phyloP scores from a whole-genome alignment of 495 filamentous ascomycete genomes.

The Penicillium antarcticum region DNA sequence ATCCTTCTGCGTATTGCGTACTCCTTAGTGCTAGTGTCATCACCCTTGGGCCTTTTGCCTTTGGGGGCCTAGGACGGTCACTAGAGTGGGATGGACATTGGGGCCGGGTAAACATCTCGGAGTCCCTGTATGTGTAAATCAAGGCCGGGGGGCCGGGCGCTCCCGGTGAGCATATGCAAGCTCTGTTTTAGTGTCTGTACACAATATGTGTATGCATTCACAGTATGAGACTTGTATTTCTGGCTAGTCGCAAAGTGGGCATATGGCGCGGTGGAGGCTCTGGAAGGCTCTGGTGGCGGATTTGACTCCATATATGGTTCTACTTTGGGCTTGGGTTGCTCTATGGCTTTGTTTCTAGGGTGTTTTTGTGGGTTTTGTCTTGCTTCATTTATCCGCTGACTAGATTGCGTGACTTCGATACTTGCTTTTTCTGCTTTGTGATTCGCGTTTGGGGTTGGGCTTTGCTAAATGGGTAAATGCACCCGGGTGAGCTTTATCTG shows the following conservation, averaged over 20 bases:
- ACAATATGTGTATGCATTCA: too few species aligned
- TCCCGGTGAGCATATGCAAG: not conserved
- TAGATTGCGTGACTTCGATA: too few species aligned
- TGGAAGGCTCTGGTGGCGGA: not conserved
- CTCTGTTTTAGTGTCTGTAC: not conserved
- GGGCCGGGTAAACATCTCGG: not conserved
- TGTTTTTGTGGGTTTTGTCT: too few species aligned
- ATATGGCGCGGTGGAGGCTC: slow-evolving; percentile 1
- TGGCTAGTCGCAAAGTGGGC: not conserved
- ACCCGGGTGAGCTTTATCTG: too few species aligned
- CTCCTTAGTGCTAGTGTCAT: not conserved
- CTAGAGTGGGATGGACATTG: not conserved
- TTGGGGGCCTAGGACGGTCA: not conserved
- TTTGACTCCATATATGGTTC: not conserved
- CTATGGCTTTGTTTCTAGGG: not conserved
- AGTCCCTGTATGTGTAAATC: not conserved
- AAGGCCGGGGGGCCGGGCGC: not conserved
- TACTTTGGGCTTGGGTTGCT: not conserved
- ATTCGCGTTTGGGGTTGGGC: too few species aligned
- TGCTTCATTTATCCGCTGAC: too few species aligned
- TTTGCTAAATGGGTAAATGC: too few species aligned
- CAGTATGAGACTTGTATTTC: not conserved
- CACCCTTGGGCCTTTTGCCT: not conserved
- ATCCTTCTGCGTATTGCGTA: not conserved
- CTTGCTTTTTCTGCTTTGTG: too few species aligned